Evolutionary conservation across 148 eudicot genomes (phyloP).

Genomic region (Vaccinium macrocarpon): DNA sequence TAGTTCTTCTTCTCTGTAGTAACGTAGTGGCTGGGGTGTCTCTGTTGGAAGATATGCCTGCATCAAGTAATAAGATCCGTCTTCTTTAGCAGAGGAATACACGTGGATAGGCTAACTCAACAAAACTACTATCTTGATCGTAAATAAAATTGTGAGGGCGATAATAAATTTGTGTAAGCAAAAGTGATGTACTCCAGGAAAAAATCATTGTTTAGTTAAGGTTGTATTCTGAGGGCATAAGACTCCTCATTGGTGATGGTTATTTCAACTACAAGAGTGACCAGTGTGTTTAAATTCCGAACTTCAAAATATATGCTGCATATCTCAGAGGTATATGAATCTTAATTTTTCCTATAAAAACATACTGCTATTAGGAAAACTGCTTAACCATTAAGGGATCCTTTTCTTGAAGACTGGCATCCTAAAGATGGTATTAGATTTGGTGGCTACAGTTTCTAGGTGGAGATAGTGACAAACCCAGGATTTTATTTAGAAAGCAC

Average conservation of each 20-base stretch:
- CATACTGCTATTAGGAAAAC: not conserved
- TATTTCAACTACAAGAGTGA: not conserved
- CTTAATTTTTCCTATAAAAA: not conserved
- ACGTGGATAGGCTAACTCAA: not conserved
- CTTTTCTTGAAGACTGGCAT: not conserved
- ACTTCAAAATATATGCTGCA: not conserved
- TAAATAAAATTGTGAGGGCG: not conserved
- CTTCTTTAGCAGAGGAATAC: not conserved
- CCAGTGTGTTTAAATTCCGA: not conserved
- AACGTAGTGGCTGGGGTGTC: constrained; percentile 50
- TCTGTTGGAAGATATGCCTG: constrained; percentile 65
- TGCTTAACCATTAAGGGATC: not conserved
- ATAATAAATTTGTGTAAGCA: not conserved
- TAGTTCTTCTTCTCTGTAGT: constrained; percentile 70
- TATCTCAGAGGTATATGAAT: not conserved
- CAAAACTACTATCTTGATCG: not conserved
- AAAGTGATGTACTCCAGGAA: not conserved
- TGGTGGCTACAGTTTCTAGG: not conserved
- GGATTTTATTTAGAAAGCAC: not conserved
- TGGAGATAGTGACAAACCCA: not conserved
- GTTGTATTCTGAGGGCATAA: not conserved
- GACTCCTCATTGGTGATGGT: not conserved
- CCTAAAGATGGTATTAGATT: not conserved
- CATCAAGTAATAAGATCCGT: not conserved
- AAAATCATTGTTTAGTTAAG: not conserved